These are phyloP conservation scores for Hyparrhenia diplandra DNA, from an alignment of 176 grass and related monocot species.

Conservation along the genomic window DNA sequence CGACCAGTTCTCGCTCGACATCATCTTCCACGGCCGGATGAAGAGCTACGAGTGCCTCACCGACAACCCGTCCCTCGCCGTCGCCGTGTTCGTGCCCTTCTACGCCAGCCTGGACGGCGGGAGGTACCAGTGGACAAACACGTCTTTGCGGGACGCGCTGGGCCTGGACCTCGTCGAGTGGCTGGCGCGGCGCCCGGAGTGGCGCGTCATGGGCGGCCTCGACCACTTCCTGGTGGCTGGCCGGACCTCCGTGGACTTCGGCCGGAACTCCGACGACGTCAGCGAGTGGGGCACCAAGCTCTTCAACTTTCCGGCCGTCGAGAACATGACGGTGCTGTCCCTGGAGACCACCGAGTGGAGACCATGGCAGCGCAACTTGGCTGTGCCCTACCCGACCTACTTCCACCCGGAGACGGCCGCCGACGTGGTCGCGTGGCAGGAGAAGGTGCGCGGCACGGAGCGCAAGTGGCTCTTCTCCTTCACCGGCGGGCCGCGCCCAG, in stretches of 20 bases:
- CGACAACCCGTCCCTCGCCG: constrained; percentile 27
- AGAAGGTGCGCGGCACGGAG: constrained; percentile 27
- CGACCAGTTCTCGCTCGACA: constrained; percentile 41
- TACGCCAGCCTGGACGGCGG: constrained; percentile 41
- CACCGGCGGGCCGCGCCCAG: constrained; percentile 40
- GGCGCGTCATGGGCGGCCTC: constrained; percentile 36
- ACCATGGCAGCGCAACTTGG: background rate
- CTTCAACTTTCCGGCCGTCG: constrained; percentile 38
- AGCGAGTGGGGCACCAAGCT: constrained; percentile 56
- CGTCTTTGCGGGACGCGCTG: constrained; percentile 21
- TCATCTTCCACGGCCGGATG: constrained; percentile 46
- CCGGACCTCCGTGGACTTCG: constrained; percentile 39
- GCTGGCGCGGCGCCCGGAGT: constrained; percentile 36
- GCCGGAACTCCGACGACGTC: background rate
- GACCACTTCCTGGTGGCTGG: constrained; percentile 55
- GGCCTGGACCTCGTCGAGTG: constrained; percentile 33
- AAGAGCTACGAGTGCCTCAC: constrained; percentile 42
- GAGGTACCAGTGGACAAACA: constrained; percentile 23
- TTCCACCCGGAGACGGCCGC: constrained; percentile 50
- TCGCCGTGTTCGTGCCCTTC: constrained; percentile 41
- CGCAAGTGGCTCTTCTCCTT: constrained; percentile 55
- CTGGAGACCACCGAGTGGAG: constrained; percentile 47
- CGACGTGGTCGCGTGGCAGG: constrained; percentile 45
- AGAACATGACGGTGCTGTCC: constrained; percentile 63
- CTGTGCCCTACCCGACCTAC: constrained; percentile 59